Evolutionary conservation across 1,284 basidiomycete genomes (phyloP).

Genomic region (Puccinia triticina): DNA sequence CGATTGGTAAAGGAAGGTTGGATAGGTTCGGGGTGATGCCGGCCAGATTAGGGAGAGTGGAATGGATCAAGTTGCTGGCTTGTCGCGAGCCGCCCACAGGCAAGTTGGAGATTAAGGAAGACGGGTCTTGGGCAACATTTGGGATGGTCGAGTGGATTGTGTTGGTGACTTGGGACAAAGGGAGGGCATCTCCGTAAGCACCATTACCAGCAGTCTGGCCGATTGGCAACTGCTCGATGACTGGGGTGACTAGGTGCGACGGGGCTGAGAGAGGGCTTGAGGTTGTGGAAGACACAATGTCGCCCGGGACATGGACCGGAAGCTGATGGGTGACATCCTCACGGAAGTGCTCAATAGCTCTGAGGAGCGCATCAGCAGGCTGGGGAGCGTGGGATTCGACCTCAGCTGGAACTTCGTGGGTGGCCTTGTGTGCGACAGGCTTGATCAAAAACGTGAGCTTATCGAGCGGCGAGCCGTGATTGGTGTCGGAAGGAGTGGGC

Average conservation of each 20-base stretch:
- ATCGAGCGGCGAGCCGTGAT: too few relatives aligned
- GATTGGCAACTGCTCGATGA: neutral
- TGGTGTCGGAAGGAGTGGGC: too few relatives aligned
- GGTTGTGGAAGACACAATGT: too few relatives aligned
- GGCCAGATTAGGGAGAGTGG: too few relatives aligned
- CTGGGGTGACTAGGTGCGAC: neutral
- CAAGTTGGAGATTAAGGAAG: neutral
- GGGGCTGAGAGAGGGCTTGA: too few relatives aligned
- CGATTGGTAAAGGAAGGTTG: too few relatives aligned
- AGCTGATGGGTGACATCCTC: neutral
- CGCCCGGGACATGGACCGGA: neutral
- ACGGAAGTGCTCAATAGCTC: constrained; percentile 5
- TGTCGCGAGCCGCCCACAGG: neutral
- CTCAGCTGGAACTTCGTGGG: neutral
- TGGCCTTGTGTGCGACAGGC: neutral
- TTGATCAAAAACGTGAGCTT: too few relatives aligned
- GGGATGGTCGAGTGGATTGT: neutral
- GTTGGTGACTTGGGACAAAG: neutral
- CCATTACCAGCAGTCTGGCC: too few relatives aligned
- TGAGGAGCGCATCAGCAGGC: neutral
- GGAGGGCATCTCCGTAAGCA: neutral
- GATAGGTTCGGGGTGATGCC: too few relatives aligned
- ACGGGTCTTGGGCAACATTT: neutral
- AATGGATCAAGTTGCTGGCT: too few relatives aligned
- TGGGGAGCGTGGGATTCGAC: neutral